Evolutionary conservation across 768 basidiomycete genomes (phyloP), one percentile per base, ranked within the genome.

Genomic region (Trametes cubensis): DNA sequence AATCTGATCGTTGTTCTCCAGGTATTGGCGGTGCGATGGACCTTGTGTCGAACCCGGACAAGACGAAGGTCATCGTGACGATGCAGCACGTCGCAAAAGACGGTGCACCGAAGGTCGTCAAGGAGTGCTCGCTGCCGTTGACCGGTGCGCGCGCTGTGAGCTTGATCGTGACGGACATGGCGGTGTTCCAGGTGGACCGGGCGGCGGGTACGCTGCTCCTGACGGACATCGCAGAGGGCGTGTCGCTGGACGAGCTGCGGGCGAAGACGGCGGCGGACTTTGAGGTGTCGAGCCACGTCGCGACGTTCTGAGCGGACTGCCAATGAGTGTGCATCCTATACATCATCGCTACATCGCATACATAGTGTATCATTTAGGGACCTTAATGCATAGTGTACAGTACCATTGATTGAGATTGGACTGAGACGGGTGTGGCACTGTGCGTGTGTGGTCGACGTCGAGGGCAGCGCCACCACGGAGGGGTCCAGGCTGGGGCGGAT

Each of bases 1-100:
- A 11, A 26, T n/a, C 14, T 70, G 49, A 63, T 38, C 5, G 34
- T 47, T 18, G 21, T 5, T 21, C 10, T 18, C 53, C 69, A 89
- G 91, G 92, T 48, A 94, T 95, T 71, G 94, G 95, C 40, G 95
- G 95, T 63, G 94, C 94, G 3, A 95, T 95, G 92, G 93, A 95
- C 70, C 86, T 95, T 53, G 92, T 94, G 60, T 95, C 94, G 56
- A 96, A 95, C 76, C 94, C 94, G 0, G 93, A 95, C 74, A 88
- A 89, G 78, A 97, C 95, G 46, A 95, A 91, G 75, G 88, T 94
- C 66, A 92, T 95, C 57, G 92, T 82, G 7, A 82, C 90, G 40
- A 89, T 92, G 84, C 94, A 96, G 70, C 94, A 95, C 77, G 84
- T 85, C 69, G 86, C 91, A 41, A 95, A 94, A 78, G 87, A 92